These are phyloP conservation scores for Pseudopyricularia javanii DNA, from an alignment of 2,329 filamentous ascomycete genomes.

Conservation along the genomic window DNA sequence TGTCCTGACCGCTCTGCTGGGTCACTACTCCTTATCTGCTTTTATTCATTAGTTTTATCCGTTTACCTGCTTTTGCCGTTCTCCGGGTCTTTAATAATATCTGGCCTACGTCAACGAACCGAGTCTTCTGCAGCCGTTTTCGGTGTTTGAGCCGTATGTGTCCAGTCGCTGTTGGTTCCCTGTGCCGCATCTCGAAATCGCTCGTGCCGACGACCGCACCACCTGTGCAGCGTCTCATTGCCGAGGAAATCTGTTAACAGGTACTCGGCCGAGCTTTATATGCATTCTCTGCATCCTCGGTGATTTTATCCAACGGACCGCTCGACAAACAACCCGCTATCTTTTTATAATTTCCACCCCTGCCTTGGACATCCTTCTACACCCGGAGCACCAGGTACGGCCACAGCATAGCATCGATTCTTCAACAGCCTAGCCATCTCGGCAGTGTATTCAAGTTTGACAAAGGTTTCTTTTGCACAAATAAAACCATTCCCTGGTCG, in stretches of 20 bases:
- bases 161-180: not conserved
- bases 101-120: no score
- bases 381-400: no score
- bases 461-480: not conserved
- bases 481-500: not conserved
- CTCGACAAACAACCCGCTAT: not conserved
- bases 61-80: not conserved
- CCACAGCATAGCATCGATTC: no score
- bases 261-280: not conserved
- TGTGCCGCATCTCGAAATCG: not conserved
- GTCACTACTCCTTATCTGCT: not conserved
- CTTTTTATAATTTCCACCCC: not conserved
- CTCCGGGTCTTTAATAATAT: not conserved
- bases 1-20: not conserved
- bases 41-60: not conserved
- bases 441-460: no score
- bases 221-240: not conserved
- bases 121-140: not conserved
- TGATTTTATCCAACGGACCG: not conserved
- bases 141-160: not conserved
- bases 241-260: not conserved
- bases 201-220: not conserved
- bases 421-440: no score
- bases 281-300: not conserved
- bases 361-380: no score